Conservation (phyloP, 805 yeast genomes). For the Komagataella pseudopastoris region DNA sequence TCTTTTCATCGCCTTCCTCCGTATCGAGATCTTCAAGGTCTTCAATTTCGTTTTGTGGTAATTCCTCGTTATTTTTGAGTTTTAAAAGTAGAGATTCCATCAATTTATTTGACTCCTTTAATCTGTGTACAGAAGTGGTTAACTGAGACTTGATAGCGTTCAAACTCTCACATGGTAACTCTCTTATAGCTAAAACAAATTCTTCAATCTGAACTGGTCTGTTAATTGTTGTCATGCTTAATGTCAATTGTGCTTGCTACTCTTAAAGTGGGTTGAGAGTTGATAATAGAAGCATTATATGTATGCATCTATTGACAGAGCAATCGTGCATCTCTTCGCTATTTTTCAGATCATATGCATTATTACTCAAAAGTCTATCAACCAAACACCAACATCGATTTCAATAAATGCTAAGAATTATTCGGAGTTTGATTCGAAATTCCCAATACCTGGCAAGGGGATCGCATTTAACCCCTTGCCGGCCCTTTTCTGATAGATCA, state of each 20-base stretch:
- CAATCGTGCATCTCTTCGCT: not conserved
- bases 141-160: conserved; percentile 18
- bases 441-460: not conserved
- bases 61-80: conserved; percentile 4
- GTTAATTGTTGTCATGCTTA: not conserved
- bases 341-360: not conserved
- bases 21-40: conserved; percentile 24
- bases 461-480: not conserved
- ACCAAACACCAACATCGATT: not conserved
- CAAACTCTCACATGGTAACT: conserved; percentile 30
- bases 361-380: not conserved
- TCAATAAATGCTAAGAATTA: not conserved
- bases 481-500: not conserved
- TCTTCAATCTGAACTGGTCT: conserved; percentile 15
- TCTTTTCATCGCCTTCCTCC: conserved; percentile 27
- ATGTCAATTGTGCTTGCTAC: not conserved
- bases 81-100: conserved; percentile 28
- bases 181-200: conserved; percentile 15
- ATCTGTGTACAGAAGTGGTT: conserved; percentile 27
- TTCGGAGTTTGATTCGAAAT: not conserved
- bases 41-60: conserved; percentile 9
- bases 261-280: not conserved
- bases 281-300: not conserved
- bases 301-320: not conserved
- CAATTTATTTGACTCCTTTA: conserved; percentile 36